Percentiles rank a stretch among this genome's conserved stretches.
phyloP scores from a whole-genome alignment of 805 yeast species.

The Cyberlindnera japonica region DNA sequence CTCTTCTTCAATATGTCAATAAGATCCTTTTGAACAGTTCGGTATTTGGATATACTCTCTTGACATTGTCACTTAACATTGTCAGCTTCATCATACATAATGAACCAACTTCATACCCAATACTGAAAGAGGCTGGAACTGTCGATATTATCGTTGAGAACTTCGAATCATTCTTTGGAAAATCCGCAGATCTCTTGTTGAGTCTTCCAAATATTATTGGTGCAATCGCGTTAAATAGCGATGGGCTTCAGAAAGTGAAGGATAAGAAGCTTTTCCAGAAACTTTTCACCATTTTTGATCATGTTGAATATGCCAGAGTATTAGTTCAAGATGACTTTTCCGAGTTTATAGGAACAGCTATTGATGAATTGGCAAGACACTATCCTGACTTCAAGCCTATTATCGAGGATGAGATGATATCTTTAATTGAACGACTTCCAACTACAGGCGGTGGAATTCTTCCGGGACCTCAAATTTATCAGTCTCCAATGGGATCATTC shows the following conservation, averaged over 20 bases:
- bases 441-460: slow-evolving; percentile 31
- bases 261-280: slow-evolving; percentile 36
- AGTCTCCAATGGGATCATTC: slow-evolving; percentile 37
- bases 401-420: slow-evolving; percentile 46
- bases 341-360: slow-evolving; percentile 55
- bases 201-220: slow-evolving; percentile 74
- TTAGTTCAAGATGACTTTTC: slow-evolving; percentile 51
- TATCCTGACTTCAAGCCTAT: slow-evolving; percentile 67
- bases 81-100: slow-evolving; percentile 73
- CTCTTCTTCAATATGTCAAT: slow-evolving; percentile 60
- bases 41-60: slow-evolving; percentile 63
- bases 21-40: slow-evolving; percentile 51
- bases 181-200: slow-evolving; percentile 53
- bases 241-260: slow-evolving; percentile 59
- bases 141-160: slow-evolving; percentile 61
- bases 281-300: slow-evolving; percentile 49
- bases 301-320: slow-evolving; percentile 48
- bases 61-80: slow-evolving; percentile 58
- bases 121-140: slow-evolving; percentile 73
- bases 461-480: slow-evolving; percentile 42
- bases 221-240: slow-evolving; percentile 74
- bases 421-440: slow-evolving; percentile 45
- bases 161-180: slow-evolving; percentile 52
- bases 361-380: slow-evolving; percentile 82
- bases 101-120: slow-evolving; percentile 85